Percentiles rank a stretch among this genome's conserved stretches.
These are phyloP conservation scores for Cytospora piceae DNA, from an alignment of 2,329 filamentous ascomycete genomes.

Conservation along the genomic window DNA sequence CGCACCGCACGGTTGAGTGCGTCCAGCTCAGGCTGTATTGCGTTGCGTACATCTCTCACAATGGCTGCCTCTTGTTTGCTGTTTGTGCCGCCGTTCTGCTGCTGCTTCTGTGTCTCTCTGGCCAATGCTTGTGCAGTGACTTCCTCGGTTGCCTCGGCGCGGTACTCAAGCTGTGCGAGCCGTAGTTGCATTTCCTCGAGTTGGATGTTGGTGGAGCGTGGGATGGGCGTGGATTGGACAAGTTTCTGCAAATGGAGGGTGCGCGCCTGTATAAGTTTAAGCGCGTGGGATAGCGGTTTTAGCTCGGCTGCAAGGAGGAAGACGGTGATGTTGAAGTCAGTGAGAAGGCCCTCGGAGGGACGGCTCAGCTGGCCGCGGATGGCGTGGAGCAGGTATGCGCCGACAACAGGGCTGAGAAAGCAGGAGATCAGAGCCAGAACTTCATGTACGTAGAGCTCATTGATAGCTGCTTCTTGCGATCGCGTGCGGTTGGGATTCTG, in stretches of 20 bases:
- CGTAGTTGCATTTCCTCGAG: slow-evolving; percentile 65
- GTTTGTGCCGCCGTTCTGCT: slow-evolving; percentile 38
- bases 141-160: slow-evolving; percentile 46
- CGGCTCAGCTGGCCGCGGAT: slow-evolving; percentile 81
- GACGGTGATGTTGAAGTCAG: slow-evolving; percentile 89
- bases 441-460: slow-evolving; percentile 76
- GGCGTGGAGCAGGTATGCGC: slow-evolving; percentile 82
- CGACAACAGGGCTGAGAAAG: slow-evolving; percentile 75
- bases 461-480: slow-evolving; percentile 47
- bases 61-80: slow-evolving; percentile 49
- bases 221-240: slow-evolving; percentile 59
- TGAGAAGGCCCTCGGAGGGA: slow-evolving; percentile 84
- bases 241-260: slow-evolving; percentile 82
- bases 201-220: slow-evolving; percentile 42
- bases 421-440: slow-evolving; percentile 74
- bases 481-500: slow-evolving; percentile 29
- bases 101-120: slow-evolving; percentile 35
- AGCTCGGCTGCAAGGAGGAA: slow-evolving; percentile 88
- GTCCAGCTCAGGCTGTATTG: slow-evolving; percentile 80
- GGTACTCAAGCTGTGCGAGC: slow-evolving; percentile 70
- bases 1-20: slow-evolving; percentile 86
- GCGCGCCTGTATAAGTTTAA: slow-evolving; percentile 77
- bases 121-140: slow-evolving; percentile 33
- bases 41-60: slow-evolving; percentile 63
- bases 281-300: slow-evolving; percentile 77